Percentiles rank a stretch among this genome's conserved stretches.
Evolutionary conservation across 345 rosid genomes (phyloP).

Genomic region (Rhodamnia rubescens): DNA sequence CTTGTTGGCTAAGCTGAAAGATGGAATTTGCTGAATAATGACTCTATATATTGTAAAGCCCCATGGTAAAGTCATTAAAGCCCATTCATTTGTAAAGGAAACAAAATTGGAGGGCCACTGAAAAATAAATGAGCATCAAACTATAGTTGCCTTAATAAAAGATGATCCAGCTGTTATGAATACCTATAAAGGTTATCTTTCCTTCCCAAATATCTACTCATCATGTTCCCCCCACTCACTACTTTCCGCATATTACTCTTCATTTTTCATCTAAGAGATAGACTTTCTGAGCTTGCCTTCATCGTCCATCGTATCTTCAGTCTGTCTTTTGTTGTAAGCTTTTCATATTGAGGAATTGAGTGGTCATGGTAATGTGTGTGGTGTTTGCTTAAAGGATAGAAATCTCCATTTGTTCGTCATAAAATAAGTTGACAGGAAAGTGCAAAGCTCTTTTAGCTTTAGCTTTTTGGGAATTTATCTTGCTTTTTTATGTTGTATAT

Average conservation of each 20-base stretch:
- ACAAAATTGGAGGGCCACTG: neutral
- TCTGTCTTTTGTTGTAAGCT: neutral
- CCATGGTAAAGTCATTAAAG: neutral
- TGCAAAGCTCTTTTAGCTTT: neutral
- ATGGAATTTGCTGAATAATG: neutral
- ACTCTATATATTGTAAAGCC: neutral
- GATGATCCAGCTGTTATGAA: neutral
- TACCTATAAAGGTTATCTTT: neutral
- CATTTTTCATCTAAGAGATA: neutral
- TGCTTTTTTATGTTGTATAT: neutral
- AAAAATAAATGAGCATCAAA: neutral
- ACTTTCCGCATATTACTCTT: neutral
- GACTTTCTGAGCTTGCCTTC: neutral
- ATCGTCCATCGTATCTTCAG: neutral
- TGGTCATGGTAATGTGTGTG: neutral
- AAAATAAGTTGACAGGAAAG: neutral
- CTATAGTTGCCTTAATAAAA: neutral
- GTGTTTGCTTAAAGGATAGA: neutral
- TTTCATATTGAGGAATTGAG: neutral
- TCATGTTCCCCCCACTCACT: neutral
- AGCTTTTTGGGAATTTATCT: neutral
- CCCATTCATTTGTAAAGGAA: neutral
- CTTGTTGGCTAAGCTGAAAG: neutral
- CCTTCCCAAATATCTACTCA: neutral
- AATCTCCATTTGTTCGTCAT: neutral